phyloP scores from a whole-genome alignment of 345 rosid genomes.

The Populus euphratica region DNA sequence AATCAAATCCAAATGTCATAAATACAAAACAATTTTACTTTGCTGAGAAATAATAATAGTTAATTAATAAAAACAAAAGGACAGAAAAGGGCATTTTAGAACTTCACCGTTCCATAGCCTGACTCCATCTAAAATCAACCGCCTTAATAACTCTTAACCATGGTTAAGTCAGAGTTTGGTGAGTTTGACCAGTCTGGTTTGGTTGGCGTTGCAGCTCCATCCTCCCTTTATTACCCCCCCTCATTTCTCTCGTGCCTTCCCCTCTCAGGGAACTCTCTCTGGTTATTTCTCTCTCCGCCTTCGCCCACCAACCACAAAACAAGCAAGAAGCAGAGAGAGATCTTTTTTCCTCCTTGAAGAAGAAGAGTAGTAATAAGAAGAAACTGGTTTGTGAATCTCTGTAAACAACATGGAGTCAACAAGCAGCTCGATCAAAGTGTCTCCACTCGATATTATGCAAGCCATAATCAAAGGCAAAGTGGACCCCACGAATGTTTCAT shows the following conservation, averaged over 20 bases:
- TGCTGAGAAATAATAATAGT: no score
- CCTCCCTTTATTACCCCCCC: neutral
- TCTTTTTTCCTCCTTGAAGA: neutral
- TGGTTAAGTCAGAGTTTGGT: slow-evolving; percentile 26
- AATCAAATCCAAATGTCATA: no score
- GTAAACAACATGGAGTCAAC: slow-evolving; percentile 12
- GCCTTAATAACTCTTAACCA: slow-evolving; percentile 21
- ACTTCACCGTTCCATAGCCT: neutral
- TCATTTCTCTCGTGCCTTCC: neutral
- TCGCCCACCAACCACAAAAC: neutral
- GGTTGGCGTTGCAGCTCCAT: slow-evolving; percentile 7
- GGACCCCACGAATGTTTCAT: slow-evolving; percentile 65
- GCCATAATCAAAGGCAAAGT: slow-evolving; percentile 72
- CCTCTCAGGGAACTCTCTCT: neutral
- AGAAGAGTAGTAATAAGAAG: neutral
- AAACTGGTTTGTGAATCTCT: neutral
- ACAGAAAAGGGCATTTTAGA: neutral
- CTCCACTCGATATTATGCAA: slow-evolving; percentile 74
- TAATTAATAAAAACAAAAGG: neutral
- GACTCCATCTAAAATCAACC: neutral
- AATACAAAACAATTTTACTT: no score
- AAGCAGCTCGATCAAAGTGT: slow-evolving; percentile 37
- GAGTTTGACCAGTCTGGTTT: slow-evolving; percentile 30
- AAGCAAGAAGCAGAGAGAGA: neutral
- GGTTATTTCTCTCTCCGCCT: neutral